Conservation (phyloP, 2,329 filamentous ascomycete species). For the Hypoxylon sp. region DNA sequence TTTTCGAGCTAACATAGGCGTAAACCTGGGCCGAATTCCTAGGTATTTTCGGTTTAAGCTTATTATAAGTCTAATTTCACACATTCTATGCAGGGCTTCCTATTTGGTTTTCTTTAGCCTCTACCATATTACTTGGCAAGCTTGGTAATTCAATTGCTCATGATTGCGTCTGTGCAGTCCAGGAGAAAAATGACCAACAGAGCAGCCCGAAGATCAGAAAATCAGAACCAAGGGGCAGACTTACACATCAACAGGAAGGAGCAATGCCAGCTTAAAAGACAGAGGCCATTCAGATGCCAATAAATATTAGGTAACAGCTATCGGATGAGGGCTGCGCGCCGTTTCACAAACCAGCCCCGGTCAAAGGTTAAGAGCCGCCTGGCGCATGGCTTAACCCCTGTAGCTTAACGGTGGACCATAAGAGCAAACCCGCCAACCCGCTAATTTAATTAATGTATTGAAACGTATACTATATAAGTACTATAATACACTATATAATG, state of each 20-base stretch:
- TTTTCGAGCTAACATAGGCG: not conserved
- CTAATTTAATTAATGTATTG: too few relatives aligned
- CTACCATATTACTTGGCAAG: too few relatives aligned
- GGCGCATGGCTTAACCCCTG: constrained; percentile 24
- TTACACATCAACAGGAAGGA: not conserved
- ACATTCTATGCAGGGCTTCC: not conserved
- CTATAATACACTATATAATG: too few relatives aligned
- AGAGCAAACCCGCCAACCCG: too few relatives aligned
- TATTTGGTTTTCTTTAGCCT: not conserved
- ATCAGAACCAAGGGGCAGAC: constrained; percentile 22
- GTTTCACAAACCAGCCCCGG: constrained; percentile 29
- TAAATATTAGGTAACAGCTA: constrained; percentile 36
- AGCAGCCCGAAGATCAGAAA: constrained; percentile 18
- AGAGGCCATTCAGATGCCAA: constrained; percentile 15
- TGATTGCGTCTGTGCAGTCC: constrained; percentile 10
- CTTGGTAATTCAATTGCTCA: not conserved
- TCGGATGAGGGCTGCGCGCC: constrained; percentile 30
- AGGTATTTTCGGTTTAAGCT: constrained; percentile 15
- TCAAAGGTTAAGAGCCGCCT: constrained; percentile 10
- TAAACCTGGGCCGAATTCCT: not conserved
- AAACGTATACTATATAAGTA: too few relatives aligned
- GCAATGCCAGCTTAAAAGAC: not conserved
- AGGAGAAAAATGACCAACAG: constrained; percentile 8
- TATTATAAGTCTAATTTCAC: constrained; percentile 18
- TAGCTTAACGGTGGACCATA: too few relatives aligned